Base-by-base conservation (phyloP, 2,329 filamentous ascomycete species). In the Nemania sp. region DNA sequence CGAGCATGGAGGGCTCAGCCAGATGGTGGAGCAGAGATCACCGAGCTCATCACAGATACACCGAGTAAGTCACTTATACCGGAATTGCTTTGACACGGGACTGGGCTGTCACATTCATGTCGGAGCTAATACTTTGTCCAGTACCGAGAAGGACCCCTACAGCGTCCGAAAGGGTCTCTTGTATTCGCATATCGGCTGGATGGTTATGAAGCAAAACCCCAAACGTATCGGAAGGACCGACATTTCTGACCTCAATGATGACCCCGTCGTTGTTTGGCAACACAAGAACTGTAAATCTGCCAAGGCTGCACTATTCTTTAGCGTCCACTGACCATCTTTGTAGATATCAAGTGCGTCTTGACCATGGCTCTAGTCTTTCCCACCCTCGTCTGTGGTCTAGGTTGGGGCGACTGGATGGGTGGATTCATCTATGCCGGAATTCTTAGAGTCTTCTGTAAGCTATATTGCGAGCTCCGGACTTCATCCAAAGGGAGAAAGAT, bases 131-230 rank as follows among this genome's bases (percentile, higher is more conserved):
- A 42, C 10, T 5, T 20, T 37, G 11, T 53, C 7, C 42, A 65
- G 63, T 69, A 82, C 80, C 60, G 73, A 73, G 69, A 81, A 81
- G 72, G 80, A 82, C 63, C 80, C 80, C n/a, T 82, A 82, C 74
- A 79, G 76, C 47, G 80, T 81, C 53, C 78, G 78, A 72, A 81
- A 82, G 74, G 80, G 80, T 49, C 75, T 81, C 10, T 58, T 80
- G 59, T 82, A 81, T 73, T 81, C 79, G 39, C 80, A 82, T 66
- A 69, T 82, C 32, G 79, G 79, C 60, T 82, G 80, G 80, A 81
- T 82, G 78, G 73, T 81, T 65, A 81, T 82, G 79, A 81, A 81
- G 75, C 80, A 81, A 73, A 81, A 82, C 75, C 79, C 79, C 63
- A 81, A 81, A 77, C 75, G 79, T 13, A 78, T 80, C 54, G 80